These are phyloP conservation scores for Leccinum rimulosum DNA, from an alignment of 768 basidiomycete species.

Conservation along the genomic window DNA sequence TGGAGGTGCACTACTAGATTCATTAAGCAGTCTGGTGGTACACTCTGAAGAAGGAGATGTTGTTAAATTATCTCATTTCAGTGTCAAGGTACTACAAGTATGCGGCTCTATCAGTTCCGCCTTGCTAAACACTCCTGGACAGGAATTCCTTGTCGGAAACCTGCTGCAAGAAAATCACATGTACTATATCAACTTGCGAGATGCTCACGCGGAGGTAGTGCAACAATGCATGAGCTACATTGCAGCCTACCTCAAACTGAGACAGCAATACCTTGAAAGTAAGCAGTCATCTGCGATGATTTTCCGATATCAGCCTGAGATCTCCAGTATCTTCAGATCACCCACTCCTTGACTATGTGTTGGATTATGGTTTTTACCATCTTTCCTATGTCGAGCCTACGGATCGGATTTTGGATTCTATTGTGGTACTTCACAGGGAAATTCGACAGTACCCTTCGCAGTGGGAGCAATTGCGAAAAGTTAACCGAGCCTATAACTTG, in stretches of 20 bases:
- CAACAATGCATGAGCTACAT: background rate
- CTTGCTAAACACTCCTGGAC: background rate
- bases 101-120: background rate
- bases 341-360: background rate
- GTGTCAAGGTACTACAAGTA: background rate
- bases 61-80: background rate
- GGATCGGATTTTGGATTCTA: background rate
- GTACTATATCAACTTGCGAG: background rate
- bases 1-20: background rate
- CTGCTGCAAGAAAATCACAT: background rate
- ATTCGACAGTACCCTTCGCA: background rate
- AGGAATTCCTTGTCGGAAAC: background rate
- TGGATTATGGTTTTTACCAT: background rate
- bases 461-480: no score
- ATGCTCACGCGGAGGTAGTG: background rate
- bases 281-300: background rate
- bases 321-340: no score
- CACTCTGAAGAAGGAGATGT: background rate
- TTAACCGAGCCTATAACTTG: no score
- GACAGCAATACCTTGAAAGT: background rate
- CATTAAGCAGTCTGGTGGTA: background rate
- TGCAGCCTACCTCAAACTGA: background rate
- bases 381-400: background rate
- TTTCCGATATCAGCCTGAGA: background rate
- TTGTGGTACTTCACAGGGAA: background rate